Conservation (phyloP, 2,329 filamentous ascomycete genomes). For the Magnaporthiopsis poae region DNA sequence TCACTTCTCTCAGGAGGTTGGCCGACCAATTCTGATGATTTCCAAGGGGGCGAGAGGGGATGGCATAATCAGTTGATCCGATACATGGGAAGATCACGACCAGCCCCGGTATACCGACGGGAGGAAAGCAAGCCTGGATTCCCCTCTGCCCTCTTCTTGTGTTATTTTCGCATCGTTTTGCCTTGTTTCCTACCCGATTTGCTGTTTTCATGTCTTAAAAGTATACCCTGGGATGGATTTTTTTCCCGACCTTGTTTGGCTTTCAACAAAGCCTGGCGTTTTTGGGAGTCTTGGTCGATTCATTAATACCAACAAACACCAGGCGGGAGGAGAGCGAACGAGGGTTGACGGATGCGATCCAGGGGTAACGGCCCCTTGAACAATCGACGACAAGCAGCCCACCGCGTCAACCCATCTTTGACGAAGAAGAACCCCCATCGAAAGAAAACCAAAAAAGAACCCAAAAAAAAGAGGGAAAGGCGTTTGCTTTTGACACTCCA, state of each 20-base stretch:
- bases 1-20: conserved; percentile 42
- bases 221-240: conserved; percentile 7
- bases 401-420: conserved; percentile 3
- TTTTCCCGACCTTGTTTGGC: conserved; percentile 5
- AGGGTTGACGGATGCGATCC: conserved; percentile 7
- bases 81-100: conserved; percentile 15
- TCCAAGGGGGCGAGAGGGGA: conserved; percentile 29
- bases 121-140: conserved; percentile 17
- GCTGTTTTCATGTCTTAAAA: conserved; percentile 11
- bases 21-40: conserved; percentile 35
- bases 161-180: conserved; percentile 14
- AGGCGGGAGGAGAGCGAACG: not conserved
- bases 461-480: conserved; percentile 1
- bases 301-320: not conserved
- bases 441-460: conserved; percentile 4
- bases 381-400: conserved; percentile 3
- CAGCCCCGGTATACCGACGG: conserved; percentile 11
- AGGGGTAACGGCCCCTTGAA: conserved; percentile 4
- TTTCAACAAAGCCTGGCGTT: conserved; percentile 2
- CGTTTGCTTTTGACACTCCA: not conserved
- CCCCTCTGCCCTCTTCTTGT: conserved; percentile 19
- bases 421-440: conserved; percentile 2
- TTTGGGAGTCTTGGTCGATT: conserved; percentile 5
- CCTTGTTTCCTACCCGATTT: conserved; percentile 12
- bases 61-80: conserved; percentile 20